Evolutionary conservation across 495 filamentous ascomycete species (phyloP).

Genomic region (Talaromyces wortmannii): DNA sequence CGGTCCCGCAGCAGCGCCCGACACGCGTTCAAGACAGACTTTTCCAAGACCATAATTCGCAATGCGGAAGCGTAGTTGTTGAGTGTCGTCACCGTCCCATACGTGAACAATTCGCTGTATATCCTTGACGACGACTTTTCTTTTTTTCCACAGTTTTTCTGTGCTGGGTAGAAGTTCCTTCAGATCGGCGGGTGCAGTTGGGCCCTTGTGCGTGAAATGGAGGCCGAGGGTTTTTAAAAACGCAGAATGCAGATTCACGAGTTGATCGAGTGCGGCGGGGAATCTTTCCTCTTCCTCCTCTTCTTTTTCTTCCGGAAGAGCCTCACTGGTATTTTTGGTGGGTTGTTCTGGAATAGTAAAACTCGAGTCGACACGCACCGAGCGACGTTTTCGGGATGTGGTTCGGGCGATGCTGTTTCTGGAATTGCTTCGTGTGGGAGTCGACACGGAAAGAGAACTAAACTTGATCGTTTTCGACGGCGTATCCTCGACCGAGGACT

Average conservation of each 20-base stretch:
- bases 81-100: slow-evolving; percentile 12
- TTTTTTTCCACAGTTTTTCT: slow-evolving; percentile 39
- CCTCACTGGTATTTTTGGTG: neutral
- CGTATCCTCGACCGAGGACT: slow-evolving; percentile 8
- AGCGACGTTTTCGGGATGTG: neutral
- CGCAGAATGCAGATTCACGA: slow-evolving; percentile 28
- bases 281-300: neutral
- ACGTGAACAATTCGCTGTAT: slow-evolving; percentile 37
- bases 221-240: slow-evolving; percentile 34
- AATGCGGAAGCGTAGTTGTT: slow-evolving; percentile 13
- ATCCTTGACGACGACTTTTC: slow-evolving; percentile 37
- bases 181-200: slow-evolving; percentile 28
- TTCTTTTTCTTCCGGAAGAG: neutral
- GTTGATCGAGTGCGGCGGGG: slow-evolving; percentile 23
- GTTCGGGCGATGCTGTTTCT: neutral
- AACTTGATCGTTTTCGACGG: slow-evolving; percentile 37
- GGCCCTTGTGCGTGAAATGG: slow-evolving; percentile 34
- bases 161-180: slow-evolving; percentile 32
- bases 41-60: slow-evolving; percentile 39
- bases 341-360: no score
- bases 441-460: slow-evolving; percentile 27
- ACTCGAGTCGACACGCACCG: no score
- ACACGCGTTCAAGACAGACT: slow-evolving; percentile 25
- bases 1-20: neutral
- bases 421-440: slow-evolving; percentile 24